These are phyloP conservation scores for Plectosphaerella plurivora DNA, from an alignment of 2,329 filamentous ascomycete genomes.

Conservation along the genomic window DNA sequence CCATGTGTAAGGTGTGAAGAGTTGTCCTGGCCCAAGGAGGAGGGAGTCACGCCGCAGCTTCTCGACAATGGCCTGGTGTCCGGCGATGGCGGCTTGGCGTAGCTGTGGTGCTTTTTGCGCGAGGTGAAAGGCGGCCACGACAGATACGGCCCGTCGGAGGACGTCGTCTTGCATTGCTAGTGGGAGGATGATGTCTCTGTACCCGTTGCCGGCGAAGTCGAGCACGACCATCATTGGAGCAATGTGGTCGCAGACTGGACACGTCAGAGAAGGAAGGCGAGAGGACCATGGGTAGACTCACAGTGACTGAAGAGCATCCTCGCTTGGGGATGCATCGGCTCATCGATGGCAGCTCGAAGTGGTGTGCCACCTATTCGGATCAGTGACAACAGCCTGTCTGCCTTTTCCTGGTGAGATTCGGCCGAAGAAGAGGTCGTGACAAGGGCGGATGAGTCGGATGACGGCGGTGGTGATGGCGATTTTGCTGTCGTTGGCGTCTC, in stretches of 20 bases:
- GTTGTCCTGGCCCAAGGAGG: conserved; percentile 16
- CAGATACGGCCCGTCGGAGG: conserved; percentile 28
- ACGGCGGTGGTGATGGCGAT: conserved; percentile 3
- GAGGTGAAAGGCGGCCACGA: conserved; percentile 33
- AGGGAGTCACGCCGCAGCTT: conserved; percentile 26
- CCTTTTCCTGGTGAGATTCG: not conserved
- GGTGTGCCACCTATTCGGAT: not conserved
- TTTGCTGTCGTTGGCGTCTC: not conserved
- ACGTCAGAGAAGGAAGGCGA: not conserved
- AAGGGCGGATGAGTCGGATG: not conserved
- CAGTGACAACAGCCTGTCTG: not conserved
- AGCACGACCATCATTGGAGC: conserved; percentile 34
- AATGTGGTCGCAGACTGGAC: conserved; percentile 25
- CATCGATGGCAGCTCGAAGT: conserved; percentile 18
- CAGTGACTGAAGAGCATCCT: conserved; percentile 31
- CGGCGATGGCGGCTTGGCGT: conserved; percentile 23
- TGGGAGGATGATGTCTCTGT: conserved; percentile 31
- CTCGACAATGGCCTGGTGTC: conserved; percentile 28
- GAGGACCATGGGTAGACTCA: conserved; percentile 11
- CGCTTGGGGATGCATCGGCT: conserved; percentile 17
- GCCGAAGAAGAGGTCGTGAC: not conserved
- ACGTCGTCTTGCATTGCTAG: conserved; percentile 30
- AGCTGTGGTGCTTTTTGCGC: conserved; percentile 24
- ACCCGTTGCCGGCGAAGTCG: conserved; percentile 29
- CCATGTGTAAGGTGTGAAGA: conserved; percentile 30